Base-by-base conservation (phyloP, 139 green algal genomes). In the Edaphochlamys debaryana region DNA sequence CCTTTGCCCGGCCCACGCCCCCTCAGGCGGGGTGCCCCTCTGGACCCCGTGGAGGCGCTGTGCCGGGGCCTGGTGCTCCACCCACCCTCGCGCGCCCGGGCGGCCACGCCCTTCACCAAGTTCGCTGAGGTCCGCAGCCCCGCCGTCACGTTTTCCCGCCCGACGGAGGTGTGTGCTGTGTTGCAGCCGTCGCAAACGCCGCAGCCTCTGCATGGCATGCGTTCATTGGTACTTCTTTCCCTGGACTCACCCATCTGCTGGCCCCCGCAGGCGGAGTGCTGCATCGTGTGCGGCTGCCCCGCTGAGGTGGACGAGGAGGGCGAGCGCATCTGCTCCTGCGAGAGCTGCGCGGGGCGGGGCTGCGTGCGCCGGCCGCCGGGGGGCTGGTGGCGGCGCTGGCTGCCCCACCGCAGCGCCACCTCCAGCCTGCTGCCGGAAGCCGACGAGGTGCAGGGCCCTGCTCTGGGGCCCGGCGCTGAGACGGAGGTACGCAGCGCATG, bases 51-150 rank as follows among this genome's bases (percentile, higher is more conserved):
- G n/a, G n/a, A n/a, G n/a, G n/a, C n/a, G n/a, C n/a, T 86, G 71
- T 86, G 82, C 56, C 56, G 87, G 8, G 87, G 82, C 7, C 66
- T 88, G 66, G 82, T 90, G 77, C 71, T 90, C 42, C 87, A 90
- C 66, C 82, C 82, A 11, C 54, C 78, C 63, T 86, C 68, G 30
- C n/a, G 29, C 3, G 63, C 67, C 15, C 66, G 88, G 0, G 86
- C 86, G 30, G 86, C 87, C 52, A 88, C 79, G 3, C 82, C 87
- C 25, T 88, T 90, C 60, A 54, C 70, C n/a, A 37, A 71, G 32
- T 90, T 90, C 42, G 62, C 0, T 3, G 80, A 80, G 70, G 9
- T 34, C n/a, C 29, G 77, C 37, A 8, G 13, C 67, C 40, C 48
- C 4, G 41, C 15, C 4, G 73, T 19, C 58, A 25, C 34, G 58